These are phyloP conservation scores for Vitis vinifera DNA, from an alignment of 164 flowering plant genomes.

Conservation along the genomic window DNA sequence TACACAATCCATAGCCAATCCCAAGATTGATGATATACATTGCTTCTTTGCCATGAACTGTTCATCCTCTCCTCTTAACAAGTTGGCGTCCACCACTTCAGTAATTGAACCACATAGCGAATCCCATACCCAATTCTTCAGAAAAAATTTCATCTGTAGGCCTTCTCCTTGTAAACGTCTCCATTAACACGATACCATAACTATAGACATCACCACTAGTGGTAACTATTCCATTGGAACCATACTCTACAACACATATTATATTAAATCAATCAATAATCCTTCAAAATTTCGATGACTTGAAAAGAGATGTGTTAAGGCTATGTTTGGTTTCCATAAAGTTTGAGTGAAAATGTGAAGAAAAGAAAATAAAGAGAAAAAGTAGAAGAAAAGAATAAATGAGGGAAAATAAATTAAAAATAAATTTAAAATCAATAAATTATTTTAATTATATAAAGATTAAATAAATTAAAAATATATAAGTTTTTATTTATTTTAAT, in stretches of 20 bases:
- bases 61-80: conserved; percentile 2
- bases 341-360: no score
- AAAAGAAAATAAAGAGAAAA: no score
- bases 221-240: conserved; percentile 6
- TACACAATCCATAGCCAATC: conserved; percentile 16
- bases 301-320: background rate
- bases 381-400: no score
- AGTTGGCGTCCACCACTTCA: conserved; percentile 6
- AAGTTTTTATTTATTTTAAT: no score
- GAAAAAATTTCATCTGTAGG: conserved; percentile 20
- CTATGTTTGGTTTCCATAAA: no score
- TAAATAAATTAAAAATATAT: no score
- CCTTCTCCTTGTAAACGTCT: conserved; percentile 17
- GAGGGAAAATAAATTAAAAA: no score
- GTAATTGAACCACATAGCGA: background rate
- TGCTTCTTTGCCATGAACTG: no score
- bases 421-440: no score
- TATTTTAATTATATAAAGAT: no score
- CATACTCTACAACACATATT: conserved; percentile 9
- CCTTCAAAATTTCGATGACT: background rate
- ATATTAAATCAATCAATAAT: background rate
- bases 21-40: conserved; percentile 1
- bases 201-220: conserved; percentile 21
- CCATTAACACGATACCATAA: conserved; percentile 21
- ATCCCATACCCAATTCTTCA: conserved; percentile 10